These are phyloP conservation scores for Haematococcus sp. DNA, from an alignment of 139 green algal genomes.

Conservation along the genomic window DNA sequence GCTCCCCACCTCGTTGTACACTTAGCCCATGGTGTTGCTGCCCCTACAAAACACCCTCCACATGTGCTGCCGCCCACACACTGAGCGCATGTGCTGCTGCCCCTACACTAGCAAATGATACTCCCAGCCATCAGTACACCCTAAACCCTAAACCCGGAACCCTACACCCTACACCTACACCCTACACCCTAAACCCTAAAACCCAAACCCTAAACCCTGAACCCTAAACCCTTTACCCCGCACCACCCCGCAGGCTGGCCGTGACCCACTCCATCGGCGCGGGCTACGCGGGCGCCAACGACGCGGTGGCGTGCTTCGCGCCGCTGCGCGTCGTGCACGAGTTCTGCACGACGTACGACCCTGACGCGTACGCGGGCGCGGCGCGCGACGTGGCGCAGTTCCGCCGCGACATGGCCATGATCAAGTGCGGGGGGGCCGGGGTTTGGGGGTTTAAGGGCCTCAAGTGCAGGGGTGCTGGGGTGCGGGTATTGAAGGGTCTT, in stretches of 20 bases:
- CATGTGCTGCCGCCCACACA: no score
- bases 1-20: no score
- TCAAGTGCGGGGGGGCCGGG: slow-evolving; percentile 42
- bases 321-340: slow-evolving; percentile 34
- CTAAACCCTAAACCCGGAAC: no score
- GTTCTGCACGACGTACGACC: slow-evolving; percentile 35
- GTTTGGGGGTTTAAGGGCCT: not conserved
- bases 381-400: slow-evolving; percentile 47
- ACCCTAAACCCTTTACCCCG: no score
- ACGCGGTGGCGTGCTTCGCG: slow-evolving; percentile 24
- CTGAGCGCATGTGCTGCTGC: no score
- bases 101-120: no score
- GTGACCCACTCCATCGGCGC: slow-evolving; percentile 21
- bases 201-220: no score
- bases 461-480: not conserved
- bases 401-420: slow-evolving; percentile 45
- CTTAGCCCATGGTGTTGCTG: not conserved
- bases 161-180: no score
- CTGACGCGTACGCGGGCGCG: slow-evolving; percentile 13
- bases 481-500: not conserved
- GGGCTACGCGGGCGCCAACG: slow-evolving; percentile 20
- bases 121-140: no score
- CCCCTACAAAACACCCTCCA: no score
- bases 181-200: no score
- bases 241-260: slow-evolving; percentile 21